phyloP scores from a whole-genome alignment of 768 basidiomycete species.

The Baorangia bicolor region DNA sequence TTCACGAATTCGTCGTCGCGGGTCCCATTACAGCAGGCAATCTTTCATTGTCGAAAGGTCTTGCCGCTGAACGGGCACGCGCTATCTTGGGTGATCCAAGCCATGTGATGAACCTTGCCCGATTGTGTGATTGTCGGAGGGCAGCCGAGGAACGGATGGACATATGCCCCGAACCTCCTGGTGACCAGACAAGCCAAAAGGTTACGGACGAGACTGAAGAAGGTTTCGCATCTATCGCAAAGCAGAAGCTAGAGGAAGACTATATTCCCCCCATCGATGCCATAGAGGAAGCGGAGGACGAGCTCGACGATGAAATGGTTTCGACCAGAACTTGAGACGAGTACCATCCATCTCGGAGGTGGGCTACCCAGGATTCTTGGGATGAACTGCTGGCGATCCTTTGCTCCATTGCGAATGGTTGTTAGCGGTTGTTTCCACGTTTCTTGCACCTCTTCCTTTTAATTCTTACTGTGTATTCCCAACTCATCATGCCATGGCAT shows the following conservation, averaged over 20 bases:
- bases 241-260: constrained; percentile 31
- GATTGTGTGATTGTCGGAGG: constrained; percentile 43
- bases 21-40: constrained; percentile 64
- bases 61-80: constrained; percentile 63
- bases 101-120: constrained; percentile 44
- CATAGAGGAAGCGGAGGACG: constrained; percentile 20
- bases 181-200: constrained; percentile 20
- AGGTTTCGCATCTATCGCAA: constrained; percentile 48
- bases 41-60: constrained; percentile 60
- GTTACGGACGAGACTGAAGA: constrained; percentile 47
- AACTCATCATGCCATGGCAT: constrained; percentile 4
- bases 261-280: constrained; percentile 10
- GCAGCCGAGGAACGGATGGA: constrained; percentile 13
- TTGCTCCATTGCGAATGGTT: constrained; percentile 31
- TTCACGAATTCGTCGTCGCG: constrained; percentile 55
- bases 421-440: constrained; percentile 33
- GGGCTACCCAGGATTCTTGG: constrained; percentile 22
- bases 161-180: constrained; percentile 13
- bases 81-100: constrained; percentile 47
- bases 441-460: constrained; percentile 10
- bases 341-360: constrained; percentile 4
- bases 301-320: constrained; percentile 17
- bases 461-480: neutral
- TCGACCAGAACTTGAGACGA: constrained; percentile 3
- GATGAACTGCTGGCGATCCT: constrained; percentile 34